These are phyloP conservation scores for Solanum lycopersicoides DNA, from an alignment of 257 asterid species.

Conservation along the genomic window DNA sequence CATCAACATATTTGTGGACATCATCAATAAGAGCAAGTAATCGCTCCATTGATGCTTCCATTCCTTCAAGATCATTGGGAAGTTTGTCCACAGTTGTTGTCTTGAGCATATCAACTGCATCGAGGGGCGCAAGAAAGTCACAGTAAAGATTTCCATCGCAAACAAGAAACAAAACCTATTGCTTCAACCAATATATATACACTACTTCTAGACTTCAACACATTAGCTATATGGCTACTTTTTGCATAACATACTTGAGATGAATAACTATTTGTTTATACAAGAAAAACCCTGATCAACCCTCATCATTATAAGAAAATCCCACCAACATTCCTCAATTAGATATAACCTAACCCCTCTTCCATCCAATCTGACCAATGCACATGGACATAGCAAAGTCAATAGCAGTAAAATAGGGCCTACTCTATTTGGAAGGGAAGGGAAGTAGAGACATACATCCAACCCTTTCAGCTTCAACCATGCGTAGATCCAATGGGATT, in stretches of 20 bases:
- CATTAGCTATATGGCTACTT: not conserved
- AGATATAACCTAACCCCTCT: not conserved
- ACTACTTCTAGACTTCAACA: not conserved
- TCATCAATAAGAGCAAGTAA: slow-evolving; percentile 80
- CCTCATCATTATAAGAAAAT: not conserved
- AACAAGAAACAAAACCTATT: not conserved
- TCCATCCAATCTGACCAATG: not conserved
- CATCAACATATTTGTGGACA: slow-evolving; percentile 74
- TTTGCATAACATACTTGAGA: not conserved
- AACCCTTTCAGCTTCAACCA: slow-evolving; percentile 85
- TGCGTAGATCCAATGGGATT: slow-evolving; percentile 70
- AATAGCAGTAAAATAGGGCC: slow-evolving; percentile 42
- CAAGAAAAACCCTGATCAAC: not conserved
- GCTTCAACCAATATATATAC: not conserved
- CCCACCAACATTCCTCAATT: not conserved
- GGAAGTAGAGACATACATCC: slow-evolving; percentile 57
- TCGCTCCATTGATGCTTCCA: slow-evolving; percentile 87
- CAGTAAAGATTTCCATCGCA: not conserved
- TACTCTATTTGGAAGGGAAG: slow-evolving; percentile 27
- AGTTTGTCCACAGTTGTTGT: slow-evolving; percentile 75
- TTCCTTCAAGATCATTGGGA: slow-evolving; percentile 91
- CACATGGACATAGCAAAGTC: slow-evolving; percentile 42
- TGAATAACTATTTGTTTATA: not conserved
- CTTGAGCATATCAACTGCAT: slow-evolving; percentile 78
- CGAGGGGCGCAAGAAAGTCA: not conserved